Evolutionary conservation across 345 rosid genomes (phyloP), one percentile per base, ranked within the genome.

Genomic region (Salix viminalis): DNA sequence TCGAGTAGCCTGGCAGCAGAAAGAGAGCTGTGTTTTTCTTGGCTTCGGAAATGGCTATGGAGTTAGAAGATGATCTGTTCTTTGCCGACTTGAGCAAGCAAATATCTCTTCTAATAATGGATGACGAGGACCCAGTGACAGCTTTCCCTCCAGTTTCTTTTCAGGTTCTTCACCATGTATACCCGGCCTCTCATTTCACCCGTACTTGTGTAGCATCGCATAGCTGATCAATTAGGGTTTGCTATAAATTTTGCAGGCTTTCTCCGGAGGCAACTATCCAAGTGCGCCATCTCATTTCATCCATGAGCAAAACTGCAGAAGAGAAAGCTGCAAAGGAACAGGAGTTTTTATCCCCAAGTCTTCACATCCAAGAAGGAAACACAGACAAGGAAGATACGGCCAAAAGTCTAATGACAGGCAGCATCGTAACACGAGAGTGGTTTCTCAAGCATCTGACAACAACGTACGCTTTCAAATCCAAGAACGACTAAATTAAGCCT

Each of bases 81-180:
- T 95, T 91, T 79, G 97, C 97, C 72, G 97, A 95, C 85, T 84
- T 95, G 44, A 93, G 94, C 91, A 91, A 82, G 89, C 97, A 84
- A 79, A 91, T 95, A 78, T 91, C 97, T 80, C 96, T 95, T 72
- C 93, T 95, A 24, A 93, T 95, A 84, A 93, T 88, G 96, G 98
- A 94, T 42, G 98, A 94, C 67, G 90, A 90, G 37, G 87, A 81
- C 77, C 85, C 90, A 52, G 85, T 86, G 76, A 79, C 87, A 52
- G 76, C 70, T 80, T 80, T 79, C 11, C 85, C 96, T 67, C 80
- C 98, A 65, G 86, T 88, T 83, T 83, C 94, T 70, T 86, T 84
- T 66, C 94, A 93, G 97, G 99, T 91, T 79, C 36, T 50, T 79
- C 34, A 36, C 62, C 24, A 24, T 42, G 7, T 39, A 6, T 9